Evolutionary conservation across 306 rosid genomes (phyloP).

Genomic region (Cucurbita moschata): DNA sequence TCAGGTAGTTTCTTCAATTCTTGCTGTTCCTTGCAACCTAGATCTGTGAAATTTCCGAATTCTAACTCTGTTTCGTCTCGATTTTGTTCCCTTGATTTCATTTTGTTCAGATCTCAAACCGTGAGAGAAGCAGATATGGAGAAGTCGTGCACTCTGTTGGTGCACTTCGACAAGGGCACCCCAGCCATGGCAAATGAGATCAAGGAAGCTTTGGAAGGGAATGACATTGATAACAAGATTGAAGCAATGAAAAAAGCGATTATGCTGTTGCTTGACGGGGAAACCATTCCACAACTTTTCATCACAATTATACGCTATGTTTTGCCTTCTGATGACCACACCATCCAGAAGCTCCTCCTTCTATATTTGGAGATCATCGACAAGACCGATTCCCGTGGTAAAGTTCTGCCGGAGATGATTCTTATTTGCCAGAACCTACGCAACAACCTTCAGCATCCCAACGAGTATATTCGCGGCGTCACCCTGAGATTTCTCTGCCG

Average conservation of each 20-base stretch:
- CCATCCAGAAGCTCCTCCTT: constrained; percentile 85
- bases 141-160: constrained; percentile 76
- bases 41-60: constrained; percentile 7
- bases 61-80: not conserved
- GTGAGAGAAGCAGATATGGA: constrained; percentile 29
- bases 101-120: constrained; percentile 8
- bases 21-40: not conserved
- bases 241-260: constrained; percentile 81
- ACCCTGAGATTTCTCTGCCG: constrained; percentile 89
- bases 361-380: constrained; percentile 89
- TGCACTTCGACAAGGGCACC: constrained; percentile 86
- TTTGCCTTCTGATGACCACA: constrained; percentile 89
- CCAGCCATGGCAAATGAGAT: constrained; percentile 84
- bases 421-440: constrained; percentile 92
- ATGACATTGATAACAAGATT: constrained; percentile 46
- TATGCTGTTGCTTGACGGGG: constrained; percentile 87
- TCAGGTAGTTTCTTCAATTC: constrained; percentile 3
- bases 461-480: constrained; percentile 91
- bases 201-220: constrained; percentile 80
- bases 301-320: constrained; percentile 90
- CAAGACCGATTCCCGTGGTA: constrained; percentile 75
- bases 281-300: constrained; percentile 78
- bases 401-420: constrained; percentile 89
- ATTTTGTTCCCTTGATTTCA: not conserved
- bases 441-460: constrained; percentile 80